Base-by-base conservation (phyloP, 2,329 filamentous ascomycete species). In the Cladophialophora psammophila region DNA sequence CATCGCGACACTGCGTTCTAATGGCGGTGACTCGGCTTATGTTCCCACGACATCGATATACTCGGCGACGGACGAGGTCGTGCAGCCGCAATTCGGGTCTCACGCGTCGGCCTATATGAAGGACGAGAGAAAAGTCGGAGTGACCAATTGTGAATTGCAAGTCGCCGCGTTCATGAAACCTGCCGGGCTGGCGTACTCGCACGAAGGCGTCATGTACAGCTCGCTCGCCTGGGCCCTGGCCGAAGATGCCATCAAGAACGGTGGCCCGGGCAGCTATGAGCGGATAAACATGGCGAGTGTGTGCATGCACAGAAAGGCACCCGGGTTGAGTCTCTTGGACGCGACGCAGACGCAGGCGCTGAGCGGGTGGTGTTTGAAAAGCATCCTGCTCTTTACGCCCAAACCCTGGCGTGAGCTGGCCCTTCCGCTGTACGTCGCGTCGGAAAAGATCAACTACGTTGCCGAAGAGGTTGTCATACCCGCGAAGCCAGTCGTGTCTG, bases 11-110 rank as follows among this genome's bases (percentile, higher is more conserved):
- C 73, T 87, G 3, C 78, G 83, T 12, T 68, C 68, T 8, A 75
- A 81, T 53, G 80, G 78, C 31, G 85, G 85, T 0, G 83, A 84
- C 60, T 82, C 81, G 0, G 83, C 83, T 4, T 87, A 85, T 68
- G 83, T 87, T 0, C 84, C 84, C 0, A 87, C 84, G 0, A 87
- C 85, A 0, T 84, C 79, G 0, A 76, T 87, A 54, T 87, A 84
- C 75, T 83, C 81, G 0, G 75, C 77, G 12, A 74, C 80, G 32
- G 84, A 87, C 68, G 81, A 87, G 70, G 78, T 87, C 59, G 83
- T 87, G 1, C 74, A 86, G 74, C 85, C 84, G 1, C 81, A 85
- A 74, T 71, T 71, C 34, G 85, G 83, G 3, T 75, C 75, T 0
- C 71, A 73, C 2, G 85, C 85, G 0, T 87, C 84, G 0, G 84